phyloP scores from a whole-genome alignment of 73 alveolate species.

The Paramecium octaurelia region DNA sequence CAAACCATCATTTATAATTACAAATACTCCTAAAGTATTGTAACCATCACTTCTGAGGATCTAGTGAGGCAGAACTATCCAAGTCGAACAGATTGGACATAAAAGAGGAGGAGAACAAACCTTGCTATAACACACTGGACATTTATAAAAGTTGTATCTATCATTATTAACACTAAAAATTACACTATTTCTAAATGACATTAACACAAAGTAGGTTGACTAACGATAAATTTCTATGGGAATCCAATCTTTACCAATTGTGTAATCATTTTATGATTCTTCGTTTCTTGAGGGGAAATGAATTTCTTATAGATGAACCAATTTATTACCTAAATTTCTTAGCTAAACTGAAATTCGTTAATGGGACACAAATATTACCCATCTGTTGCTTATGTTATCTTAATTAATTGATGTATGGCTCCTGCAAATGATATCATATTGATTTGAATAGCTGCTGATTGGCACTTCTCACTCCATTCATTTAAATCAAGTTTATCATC shows the following conservation, averaged over 20 bases:
- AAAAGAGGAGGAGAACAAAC: conserved; percentile 25
- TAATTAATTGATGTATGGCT: neutral
- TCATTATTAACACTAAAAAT: neutral
- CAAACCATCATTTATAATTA: neutral
- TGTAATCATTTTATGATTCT: neutral
- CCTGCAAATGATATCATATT: conserved; percentile 32
- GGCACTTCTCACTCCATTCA: neutral
- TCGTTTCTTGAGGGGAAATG: neutral
- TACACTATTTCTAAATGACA: conserved; percentile 38
- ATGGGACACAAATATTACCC: conserved; percentile 7
- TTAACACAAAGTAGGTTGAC: neutral
- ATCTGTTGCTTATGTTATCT: neutral
- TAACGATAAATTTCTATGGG: neutral
- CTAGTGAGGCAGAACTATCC: neutral
- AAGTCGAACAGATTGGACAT: conserved; percentile 4
- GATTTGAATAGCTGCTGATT: neutral
- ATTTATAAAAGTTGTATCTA: neutral
- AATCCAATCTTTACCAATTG: conserved; percentile 18
- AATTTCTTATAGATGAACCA: neutral
- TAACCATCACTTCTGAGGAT: neutral
- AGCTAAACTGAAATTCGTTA: neutral
- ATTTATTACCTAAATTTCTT: neutral
- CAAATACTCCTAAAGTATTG: neutral
- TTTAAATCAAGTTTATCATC: conserved; percentile 25
- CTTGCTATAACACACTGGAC: conserved; percentile 29